Conservation (phyloP, 108 stramenopile species). For the Nitzschia sp. region DNA sequence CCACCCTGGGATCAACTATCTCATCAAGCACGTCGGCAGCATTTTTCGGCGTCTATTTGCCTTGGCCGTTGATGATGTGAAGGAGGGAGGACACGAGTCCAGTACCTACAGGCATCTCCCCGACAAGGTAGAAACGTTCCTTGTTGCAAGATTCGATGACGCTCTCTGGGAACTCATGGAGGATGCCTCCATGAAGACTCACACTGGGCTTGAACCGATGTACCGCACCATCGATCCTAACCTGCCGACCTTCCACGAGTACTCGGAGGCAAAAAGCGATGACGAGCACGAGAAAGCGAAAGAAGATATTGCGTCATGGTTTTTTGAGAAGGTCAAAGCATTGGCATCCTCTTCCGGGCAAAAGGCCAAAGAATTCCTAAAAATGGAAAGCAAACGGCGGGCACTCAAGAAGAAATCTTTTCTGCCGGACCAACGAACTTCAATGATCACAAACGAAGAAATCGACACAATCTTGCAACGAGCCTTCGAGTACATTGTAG, state of each 20-base stretch:
- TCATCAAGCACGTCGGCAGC: constrained; percentile 65
- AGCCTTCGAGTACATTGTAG: constrained; percentile 60
- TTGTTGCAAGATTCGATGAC: constrained; percentile 51
- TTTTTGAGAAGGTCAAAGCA: background rate
- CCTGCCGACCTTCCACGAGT: constrained; percentile 42
- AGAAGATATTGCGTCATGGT: no score
- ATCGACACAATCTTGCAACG: constrained; percentile 51
- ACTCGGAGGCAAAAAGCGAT: background rate
- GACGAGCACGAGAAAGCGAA: background rate
- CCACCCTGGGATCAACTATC: constrained; percentile 68
- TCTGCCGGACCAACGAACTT: constrained; percentile 54
- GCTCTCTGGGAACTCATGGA: constrained; percentile 65
- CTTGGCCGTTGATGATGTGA: constrained; percentile 46
- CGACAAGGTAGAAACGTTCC: constrained; percentile 39
- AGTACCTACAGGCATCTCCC: constrained; percentile 41
- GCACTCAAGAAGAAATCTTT: constrained; percentile 49
- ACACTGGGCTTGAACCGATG: constrained; percentile 59
- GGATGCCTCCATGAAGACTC: constrained; percentile 44
- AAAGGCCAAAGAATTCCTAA: constrained; percentile 45
- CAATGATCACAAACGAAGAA: constrained; percentile 69
- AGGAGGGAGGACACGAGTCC: constrained; percentile 37
- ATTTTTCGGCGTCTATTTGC: constrained; percentile 66
- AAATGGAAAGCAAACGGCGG: constrained; percentile 26
- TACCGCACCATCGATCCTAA: constrained; percentile 60
- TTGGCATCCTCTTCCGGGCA: background rate